phyloP scores from a whole-genome alignment of 208 protist species.

The Leptomonas pyrrhocoris region DNA sequence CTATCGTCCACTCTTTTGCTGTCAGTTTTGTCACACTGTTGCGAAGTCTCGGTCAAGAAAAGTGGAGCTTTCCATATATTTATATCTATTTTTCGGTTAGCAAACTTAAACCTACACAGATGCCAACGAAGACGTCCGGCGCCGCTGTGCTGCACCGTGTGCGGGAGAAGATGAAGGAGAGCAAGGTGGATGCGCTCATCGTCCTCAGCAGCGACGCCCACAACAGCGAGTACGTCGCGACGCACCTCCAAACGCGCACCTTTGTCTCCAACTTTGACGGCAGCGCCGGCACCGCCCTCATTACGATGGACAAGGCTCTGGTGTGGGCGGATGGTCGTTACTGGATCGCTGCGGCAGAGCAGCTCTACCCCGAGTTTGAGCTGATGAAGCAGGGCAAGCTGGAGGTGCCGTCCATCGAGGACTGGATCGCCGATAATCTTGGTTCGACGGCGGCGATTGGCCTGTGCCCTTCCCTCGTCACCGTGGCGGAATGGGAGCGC shows the following conservation, averaged over 20 bases:
- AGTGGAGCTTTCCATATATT: background rate
- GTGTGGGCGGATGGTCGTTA: constrained; percentile 98
- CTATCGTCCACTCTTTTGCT: no score
- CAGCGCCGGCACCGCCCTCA: constrained; percentile 90
- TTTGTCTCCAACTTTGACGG: constrained; percentile 96
- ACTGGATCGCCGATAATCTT: constrained; percentile 69
- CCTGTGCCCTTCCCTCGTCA: constrained; percentile 72
- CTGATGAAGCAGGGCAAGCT: constrained; percentile 85
- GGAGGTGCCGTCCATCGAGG: constrained; percentile 65
- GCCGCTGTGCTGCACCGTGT: constrained; percentile 54
- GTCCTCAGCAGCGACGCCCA: constrained; percentile 94
- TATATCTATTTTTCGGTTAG: constrained; percentile 3
- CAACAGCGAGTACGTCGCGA: constrained; percentile 96
- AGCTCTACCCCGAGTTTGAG: constrained; percentile 82
- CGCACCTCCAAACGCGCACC: constrained; percentile 85
- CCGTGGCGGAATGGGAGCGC: constrained; percentile 80
- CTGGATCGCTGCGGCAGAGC: constrained; percentile 90
- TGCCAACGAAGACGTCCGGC: constrained; percentile 35
- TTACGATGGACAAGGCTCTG: constrained; percentile 80
- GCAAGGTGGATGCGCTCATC: constrained; percentile 80
- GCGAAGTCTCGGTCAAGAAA: no score
- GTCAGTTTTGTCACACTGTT: no score
- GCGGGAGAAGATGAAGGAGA: constrained; percentile 75
- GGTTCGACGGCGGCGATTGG: constrained; percentile 45
- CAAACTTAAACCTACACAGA: background rate